A percentile compares a stretch with the other conserved stretches of the same genome.
Conservation (phyloP, 2,329 filamentous ascomycete genomes). For the Hypocrella siamensis region DNA sequence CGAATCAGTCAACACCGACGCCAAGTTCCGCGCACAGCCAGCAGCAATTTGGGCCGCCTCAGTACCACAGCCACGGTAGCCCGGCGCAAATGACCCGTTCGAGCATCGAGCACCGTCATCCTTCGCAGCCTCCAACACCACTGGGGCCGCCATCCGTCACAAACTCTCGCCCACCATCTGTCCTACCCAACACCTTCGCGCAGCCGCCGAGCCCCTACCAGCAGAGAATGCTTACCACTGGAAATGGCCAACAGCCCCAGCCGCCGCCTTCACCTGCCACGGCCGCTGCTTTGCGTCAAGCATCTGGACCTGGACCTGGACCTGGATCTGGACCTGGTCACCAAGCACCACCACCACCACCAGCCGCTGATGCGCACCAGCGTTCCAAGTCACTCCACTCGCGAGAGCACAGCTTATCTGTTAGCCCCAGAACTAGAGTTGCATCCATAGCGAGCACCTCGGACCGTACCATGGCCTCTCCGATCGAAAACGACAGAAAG, state of each 20-base stretch:
- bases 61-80: conserved; percentile 36
- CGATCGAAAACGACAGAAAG: conserved; percentile 13
- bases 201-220: conserved; percentile 46
- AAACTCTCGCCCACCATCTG: conserved; percentile 19
- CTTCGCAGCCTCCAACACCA: conserved; percentile 39
- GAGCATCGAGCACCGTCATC: conserved; percentile 26
- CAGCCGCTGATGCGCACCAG: conserved; percentile 24
- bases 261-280: conserved; percentile 13
- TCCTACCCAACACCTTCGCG: conserved; percentile 24
- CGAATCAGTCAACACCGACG: conserved; percentile 41
- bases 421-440: conserved; percentile 62
- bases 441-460: conserved; percentile 32
- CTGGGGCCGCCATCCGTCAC: conserved; percentile 31
- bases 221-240: conserved; percentile 23
- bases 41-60: conserved; percentile 33
- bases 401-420: conserved; percentile 54
- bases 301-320: conserved; percentile 20
- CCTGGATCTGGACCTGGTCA: too few species aligned
- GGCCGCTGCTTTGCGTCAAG: conserved; percentile 12
- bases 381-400: conserved; percentile 42
- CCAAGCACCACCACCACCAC: too few species aligned
- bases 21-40: conserved; percentile 48
- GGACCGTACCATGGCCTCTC: conserved; percentile 10
- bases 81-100: conserved; percentile 30
- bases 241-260: conserved; percentile 16